Conservation (phyloP, 2,329 filamentous ascomycete genomes). For the Magnaporthales sp. region DNA sequence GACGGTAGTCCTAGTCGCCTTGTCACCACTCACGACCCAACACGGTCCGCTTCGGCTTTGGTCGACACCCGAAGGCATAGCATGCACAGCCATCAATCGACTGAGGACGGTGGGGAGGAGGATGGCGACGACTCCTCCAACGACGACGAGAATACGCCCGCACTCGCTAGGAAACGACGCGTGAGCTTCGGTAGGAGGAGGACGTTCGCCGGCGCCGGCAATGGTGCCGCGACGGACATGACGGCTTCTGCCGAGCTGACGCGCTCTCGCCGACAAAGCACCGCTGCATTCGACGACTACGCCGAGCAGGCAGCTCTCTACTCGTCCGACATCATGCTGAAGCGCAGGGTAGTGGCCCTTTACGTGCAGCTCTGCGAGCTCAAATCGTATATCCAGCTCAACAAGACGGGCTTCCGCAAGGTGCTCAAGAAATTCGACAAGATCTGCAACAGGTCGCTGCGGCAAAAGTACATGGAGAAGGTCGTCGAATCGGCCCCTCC, state of each 20-base stretch:
- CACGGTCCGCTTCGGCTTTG: background rate
- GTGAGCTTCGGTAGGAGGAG: constrained; percentile 19
- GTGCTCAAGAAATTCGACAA: constrained; percentile 99
- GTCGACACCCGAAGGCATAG: constrained; percentile 21
- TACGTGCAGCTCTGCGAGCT: constrained; percentile 93
- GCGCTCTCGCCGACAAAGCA: constrained; percentile 54
- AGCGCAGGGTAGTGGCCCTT: constrained; percentile 78
- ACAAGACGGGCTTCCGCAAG: constrained; percentile 93
- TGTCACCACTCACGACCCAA: background rate
- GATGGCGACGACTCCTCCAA: constrained; percentile 46
- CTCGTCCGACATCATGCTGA: constrained; percentile 71
- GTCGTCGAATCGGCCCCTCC: constrained; percentile 72
- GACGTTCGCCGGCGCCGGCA: constrained; percentile 7
- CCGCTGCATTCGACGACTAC: constrained; percentile 62
- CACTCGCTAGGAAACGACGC: constrained; percentile 35
- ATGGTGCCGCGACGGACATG: constrained; percentile 40
- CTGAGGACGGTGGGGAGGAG: constrained; percentile 52
- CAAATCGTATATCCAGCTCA: constrained; percentile 91
- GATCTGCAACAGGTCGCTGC: constrained; percentile 75
- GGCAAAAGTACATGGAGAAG: constrained; percentile 64
- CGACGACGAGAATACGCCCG: constrained; percentile 52
- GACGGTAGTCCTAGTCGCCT: constrained; percentile 18
- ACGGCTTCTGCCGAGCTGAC: constrained; percentile 53
- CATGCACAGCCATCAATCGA: constrained; percentile 34
- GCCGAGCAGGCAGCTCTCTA: constrained; percentile 63